These are phyloP conservation scores for Takashimella koratensis DNA, from an alignment of 1,284 basidiomycete genomes.

Conservation along the genomic window DNA sequence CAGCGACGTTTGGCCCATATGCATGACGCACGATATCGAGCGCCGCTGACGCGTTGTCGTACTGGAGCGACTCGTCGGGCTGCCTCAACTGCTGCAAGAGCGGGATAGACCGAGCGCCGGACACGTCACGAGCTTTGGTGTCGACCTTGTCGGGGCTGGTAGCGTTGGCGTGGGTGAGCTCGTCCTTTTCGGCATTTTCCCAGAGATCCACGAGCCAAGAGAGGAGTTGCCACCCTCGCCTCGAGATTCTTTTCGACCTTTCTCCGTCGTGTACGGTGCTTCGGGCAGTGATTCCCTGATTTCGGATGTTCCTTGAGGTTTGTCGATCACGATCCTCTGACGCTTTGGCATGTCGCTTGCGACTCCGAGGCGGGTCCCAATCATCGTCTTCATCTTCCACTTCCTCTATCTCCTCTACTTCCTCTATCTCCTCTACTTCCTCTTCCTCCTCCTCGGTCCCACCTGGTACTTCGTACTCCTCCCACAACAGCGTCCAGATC, in stretches of 20 bases:
- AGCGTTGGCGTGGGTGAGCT: background rate
- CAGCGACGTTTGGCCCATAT: too few species aligned
- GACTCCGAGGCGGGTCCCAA: too few species aligned
- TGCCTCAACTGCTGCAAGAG: conserved; percentile 28
- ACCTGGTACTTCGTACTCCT: background rate
- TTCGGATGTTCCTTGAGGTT: too few species aligned
- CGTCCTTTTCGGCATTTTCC: conserved; percentile 25
- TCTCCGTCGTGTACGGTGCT: background rate
- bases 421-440: conserved; percentile 21
- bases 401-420: conserved; percentile 4
- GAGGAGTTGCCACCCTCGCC: conserved; percentile 30
- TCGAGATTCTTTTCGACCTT: background rate
- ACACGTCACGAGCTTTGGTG: too few species aligned
- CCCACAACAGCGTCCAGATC: conserved; percentile 28
- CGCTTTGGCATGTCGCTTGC: too few species aligned
- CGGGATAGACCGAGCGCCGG: background rate
- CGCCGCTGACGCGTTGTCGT: conserved; percentile 18
- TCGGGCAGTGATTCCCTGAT: too few species aligned
- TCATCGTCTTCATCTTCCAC: conserved; percentile 2
- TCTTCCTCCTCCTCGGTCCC: background rate
- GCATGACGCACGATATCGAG: conserved; percentile 15
- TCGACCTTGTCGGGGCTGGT: too few species aligned
- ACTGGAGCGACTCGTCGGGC: conserved; percentile 14
- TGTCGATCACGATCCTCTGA: too few species aligned
- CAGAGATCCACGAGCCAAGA: conserved; percentile 29